Conservation (phyloP, 73 alveolate genomes). For the Paraurostyla sp. region DNA sequence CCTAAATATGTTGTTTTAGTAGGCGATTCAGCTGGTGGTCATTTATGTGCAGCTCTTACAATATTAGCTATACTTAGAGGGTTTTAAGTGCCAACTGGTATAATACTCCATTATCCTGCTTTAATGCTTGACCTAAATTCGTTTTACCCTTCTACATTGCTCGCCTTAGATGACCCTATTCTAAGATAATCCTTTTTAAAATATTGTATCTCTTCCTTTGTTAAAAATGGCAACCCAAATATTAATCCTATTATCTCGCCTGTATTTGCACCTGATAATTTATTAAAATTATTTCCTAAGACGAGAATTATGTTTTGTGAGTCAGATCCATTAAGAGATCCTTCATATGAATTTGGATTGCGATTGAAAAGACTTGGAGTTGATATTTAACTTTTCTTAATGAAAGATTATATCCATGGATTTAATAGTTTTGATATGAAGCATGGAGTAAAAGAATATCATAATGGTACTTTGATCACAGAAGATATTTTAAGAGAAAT, state of each 20-base stretch:
- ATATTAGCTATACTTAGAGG: constrained; percentile 80
- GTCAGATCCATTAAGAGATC: constrained; percentile 56
- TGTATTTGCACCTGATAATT: not conserved
- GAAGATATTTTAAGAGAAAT: constrained; percentile 16
- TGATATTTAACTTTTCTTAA: not conserved
- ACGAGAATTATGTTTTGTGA: constrained; percentile 35
- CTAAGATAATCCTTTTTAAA: constrained; percentile 9
- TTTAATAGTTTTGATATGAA: constrained; percentile 30
- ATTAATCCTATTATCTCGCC: constrained; percentile 50
- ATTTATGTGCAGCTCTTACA: constrained; percentile 91
- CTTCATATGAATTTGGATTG: not conserved
- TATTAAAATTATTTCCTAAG: constrained; percentile 1
- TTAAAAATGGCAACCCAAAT: constrained; percentile 16
- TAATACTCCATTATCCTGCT: constrained; percentile 65
- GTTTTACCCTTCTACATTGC: constrained; percentile 42
- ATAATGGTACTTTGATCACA: constrained; percentile 8
- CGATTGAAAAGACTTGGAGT: constrained; percentile 2
- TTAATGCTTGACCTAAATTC: constrained; percentile 17
- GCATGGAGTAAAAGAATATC: not conserved
- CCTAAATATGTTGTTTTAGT: constrained; percentile 89
- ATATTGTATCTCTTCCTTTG: constrained; percentile 30
- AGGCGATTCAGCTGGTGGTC: constrained; percentile 99
- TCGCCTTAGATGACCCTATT: constrained; percentile 48
- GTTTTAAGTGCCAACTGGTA: constrained; percentile 91
- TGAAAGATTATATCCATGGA: constrained; percentile 52